Percentiles rank a stretch among this genome's conserved stretches.
These are phyloP conservation scores for Fraxinus nigra DNA, from an alignment of 305 asterid genomes.

Conservation along the genomic window DNA sequence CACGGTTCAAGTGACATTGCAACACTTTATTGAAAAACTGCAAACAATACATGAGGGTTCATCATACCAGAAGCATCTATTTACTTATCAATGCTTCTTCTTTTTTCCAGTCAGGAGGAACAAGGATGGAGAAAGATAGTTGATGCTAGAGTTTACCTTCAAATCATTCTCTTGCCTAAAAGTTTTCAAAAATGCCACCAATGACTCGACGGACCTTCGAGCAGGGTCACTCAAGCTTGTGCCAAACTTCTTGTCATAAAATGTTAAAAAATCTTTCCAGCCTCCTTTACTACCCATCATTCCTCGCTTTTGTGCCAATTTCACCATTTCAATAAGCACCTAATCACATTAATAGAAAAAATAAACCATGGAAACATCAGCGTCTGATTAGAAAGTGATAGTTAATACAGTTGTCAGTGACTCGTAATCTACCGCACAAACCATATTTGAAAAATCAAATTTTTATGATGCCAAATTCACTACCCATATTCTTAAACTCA, in stretches of 20 bases:
- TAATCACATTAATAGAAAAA: conserved; percentile 15
- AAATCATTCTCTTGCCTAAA: conserved; percentile 48
- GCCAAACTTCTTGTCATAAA: conserved; percentile 67
- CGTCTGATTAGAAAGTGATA: not conserved
- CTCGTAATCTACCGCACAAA: not conserved
- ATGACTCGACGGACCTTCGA: conserved; percentile 53
- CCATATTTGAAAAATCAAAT: not conserved
- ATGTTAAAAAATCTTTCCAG: conserved; percentile 81
- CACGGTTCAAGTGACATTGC: conserved; percentile 58
- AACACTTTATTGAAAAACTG: conserved; percentile 68
- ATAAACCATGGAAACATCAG: not conserved
- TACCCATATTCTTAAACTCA: not conserved
- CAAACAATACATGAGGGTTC: conserved; percentile 16
- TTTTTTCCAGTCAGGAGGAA: not conserved
- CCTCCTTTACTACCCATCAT: conserved; percentile 73
- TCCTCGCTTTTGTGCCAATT: conserved; percentile 69
- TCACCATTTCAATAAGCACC: conserved; percentile 85
- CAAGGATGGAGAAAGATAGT: not conserved
- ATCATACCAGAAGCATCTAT: not conserved
- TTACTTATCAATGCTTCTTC: not conserved
- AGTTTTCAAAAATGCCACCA: conserved; percentile 65
- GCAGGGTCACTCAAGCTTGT: conserved; percentile 84
- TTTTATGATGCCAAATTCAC: not conserved
- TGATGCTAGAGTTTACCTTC: conserved; percentile 40
- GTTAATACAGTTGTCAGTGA: not conserved